Base-by-base conservation (phyloP, 78 protist species). In the Tieghemostelium lacteum region DNA sequence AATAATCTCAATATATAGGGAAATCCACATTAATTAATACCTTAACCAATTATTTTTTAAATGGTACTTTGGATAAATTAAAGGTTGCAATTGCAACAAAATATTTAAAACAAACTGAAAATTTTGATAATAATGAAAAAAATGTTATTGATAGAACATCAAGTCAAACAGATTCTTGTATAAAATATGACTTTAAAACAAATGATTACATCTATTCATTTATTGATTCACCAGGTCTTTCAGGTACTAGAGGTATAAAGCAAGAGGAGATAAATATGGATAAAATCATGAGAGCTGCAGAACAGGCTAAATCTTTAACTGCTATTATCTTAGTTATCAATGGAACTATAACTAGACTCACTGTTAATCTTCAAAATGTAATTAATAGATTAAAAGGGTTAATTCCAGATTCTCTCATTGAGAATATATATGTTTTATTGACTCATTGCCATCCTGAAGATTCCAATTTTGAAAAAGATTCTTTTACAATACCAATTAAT, bases 201-300 rank as follows among this genome's bases (percentile, higher is more conserved):
- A 67, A 40, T 14, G 49, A 16, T 26, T 7, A 17, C 22, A 73
- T 19, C 34, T 73, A 50, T n/a, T 28, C 10, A 14, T 33, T 73
- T 14, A 58, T 73, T 36, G 85, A 73, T 50, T n/a, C 45, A 6
- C 85, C 85, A 58, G 85, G 85, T 8, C 28, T 73, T 1, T 52
- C 63, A 10, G 78, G 58, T 58, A 73, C 85, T 0, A 12, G 67
- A 7, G 85, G 85, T 22, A 0, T 0, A 73, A 1, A 73, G 34
- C 85, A 73, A 58, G 85, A 73, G 33, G 85, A 73, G 12, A 14
- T 3, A 0, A 73, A 73, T 31, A 73, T 73, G 28, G 1, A 24
- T 26, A 52, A 52, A 34, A 73, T 73, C 31, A 52, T 73, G 14
- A 17, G 58, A 6, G 19, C 55, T 10, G 63, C 34, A 36, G 29